Percentiles rank a stretch among this genome's conserved stretches.
Evolutionary conservation across 805 yeast species (phyloP).

Genomic region (Candida vaughaniae): DNA sequence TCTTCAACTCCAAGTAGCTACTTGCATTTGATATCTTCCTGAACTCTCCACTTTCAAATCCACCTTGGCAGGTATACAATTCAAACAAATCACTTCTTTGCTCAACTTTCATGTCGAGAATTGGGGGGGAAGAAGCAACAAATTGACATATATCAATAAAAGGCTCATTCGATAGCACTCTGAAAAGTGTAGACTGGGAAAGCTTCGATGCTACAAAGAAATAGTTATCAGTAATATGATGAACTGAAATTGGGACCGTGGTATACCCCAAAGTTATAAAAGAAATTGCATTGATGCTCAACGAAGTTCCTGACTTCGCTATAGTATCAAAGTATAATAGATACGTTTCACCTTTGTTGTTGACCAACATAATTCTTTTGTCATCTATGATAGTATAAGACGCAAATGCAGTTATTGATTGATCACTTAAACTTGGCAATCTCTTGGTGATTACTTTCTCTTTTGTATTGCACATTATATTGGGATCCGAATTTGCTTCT

Average conservation of each 20-base stretch:
- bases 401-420: slow-evolving; percentile 10
- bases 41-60: slow-evolving; percentile 34
- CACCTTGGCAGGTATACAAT: slow-evolving; percentile 31
- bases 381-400: slow-evolving; percentile 23
- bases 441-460: slow-evolving; percentile 21
- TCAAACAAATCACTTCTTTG: slow-evolving; percentile 5
- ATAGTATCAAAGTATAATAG: slow-evolving; percentile 20
- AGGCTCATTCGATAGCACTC: slow-evolving; percentile 24
- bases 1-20: slow-evolving; percentile 1
- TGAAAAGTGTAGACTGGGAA: slow-evolving; percentile 32
- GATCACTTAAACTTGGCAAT: slow-evolving; percentile 3
- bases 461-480: slow-evolving; percentile 13
- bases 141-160: slow-evolving; percentile 21
- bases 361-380: slow-evolving; percentile 23
- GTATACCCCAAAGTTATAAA: slow-evolving; percentile 27
- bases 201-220: slow-evolving; percentile 30
- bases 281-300: slow-evolving; percentile 13
- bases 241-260: slow-evolving; percentile 28
- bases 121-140: slow-evolving; percentile 30
- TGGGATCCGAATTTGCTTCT: slow-evolving; percentile 8
- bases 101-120: slow-evolving; percentile 22
- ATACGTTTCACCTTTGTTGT: slow-evolving; percentile 29
- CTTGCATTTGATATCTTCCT: slow-evolving; percentile 11
- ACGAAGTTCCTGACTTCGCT: not conserved
- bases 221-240: slow-evolving; percentile 23